phyloP scores from a whole-genome alignment of 1,139 yeast genomes.

The Debaryomycetaceae sp. region DNA sequence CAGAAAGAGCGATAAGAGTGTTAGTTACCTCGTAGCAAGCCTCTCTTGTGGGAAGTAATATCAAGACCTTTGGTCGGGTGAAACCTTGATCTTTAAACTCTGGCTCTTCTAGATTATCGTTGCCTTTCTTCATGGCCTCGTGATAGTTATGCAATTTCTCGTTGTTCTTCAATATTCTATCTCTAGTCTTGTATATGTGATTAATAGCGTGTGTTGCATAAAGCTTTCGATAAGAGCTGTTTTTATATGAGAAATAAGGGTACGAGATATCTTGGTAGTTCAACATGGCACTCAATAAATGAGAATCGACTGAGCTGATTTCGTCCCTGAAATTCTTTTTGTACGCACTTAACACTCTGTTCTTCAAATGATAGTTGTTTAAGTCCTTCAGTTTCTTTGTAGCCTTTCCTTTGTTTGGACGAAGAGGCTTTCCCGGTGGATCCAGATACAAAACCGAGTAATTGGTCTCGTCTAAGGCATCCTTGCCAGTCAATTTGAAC shows the following conservation, averaged over 20 bases:
- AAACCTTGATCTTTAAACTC: conserved; percentile 92
- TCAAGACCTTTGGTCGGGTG: conserved; percentile 84
- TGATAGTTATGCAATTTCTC: conserved; percentile 47
- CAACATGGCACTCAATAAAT: conserved; percentile 56
- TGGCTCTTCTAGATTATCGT: conserved; percentile 35
- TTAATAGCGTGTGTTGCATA: conserved; percentile 74
- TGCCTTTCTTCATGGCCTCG: conserved; percentile 43
- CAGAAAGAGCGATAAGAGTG: conserved; percentile 59
- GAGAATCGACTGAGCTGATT: conserved; percentile 19
- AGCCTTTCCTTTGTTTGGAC: conserved; percentile 6
- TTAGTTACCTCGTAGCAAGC: conserved; percentile 71
- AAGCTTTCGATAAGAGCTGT: conserved; percentile 56
- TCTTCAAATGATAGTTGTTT: conserved; percentile 19
- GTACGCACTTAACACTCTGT: conserved; percentile 29
- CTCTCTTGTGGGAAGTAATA: conserved; percentile 81
- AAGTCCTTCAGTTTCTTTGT: conserved; percentile 7
- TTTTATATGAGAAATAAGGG: conserved; percentile 45
- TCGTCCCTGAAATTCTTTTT: conserved; percentile 5
- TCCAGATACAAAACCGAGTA: conserved; percentile 25
- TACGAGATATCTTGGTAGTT: conserved; percentile 70
- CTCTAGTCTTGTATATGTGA: conserved; percentile 84
- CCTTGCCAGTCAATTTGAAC: conserved; percentile 26
- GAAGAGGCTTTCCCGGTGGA: conserved; percentile 25
- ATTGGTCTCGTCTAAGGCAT: conserved; percentile 11
- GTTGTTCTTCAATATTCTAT: conserved; percentile 72